Evolutionary conservation across 495 filamentous ascomycete species (phyloP).

Genomic region (Neurospora sublineolata): DNA sequence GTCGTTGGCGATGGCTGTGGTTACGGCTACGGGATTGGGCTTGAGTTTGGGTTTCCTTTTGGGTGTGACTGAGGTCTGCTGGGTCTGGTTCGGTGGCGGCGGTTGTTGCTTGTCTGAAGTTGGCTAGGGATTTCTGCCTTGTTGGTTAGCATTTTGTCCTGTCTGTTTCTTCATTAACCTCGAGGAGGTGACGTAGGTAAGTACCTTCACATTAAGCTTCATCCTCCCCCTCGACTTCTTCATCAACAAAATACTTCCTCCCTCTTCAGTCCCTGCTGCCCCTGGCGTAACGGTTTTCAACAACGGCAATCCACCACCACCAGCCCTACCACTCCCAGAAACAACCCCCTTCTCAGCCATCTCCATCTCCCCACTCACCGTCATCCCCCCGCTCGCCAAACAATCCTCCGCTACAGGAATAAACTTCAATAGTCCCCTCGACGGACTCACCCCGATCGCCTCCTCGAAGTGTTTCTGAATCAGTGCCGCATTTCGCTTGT

Average conservation of each 20-base stretch:
- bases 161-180: not conserved
- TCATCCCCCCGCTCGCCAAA: slow-evolving; percentile 57
- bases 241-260: not conserved
- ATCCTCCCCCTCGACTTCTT: slow-evolving; percentile 11
- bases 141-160: not conserved
- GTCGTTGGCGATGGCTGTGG: not conserved
- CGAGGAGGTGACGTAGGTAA: not conserved
- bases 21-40: not conserved
- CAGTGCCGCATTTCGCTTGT: slow-evolving; percentile 70
- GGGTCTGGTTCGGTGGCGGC: slow-evolving; percentile 4
- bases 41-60: not conserved
- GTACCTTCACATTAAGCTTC: slow-evolving; percentile 25
- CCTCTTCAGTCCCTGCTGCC: not conserved
- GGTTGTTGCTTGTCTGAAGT: slow-evolving; percentile 5
- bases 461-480: slow-evolving; percentile 60
- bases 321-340: not conserved
- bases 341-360: slow-evolving; percentile 33
- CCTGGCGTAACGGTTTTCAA: not conserved
- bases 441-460: slow-evolving; percentile 48
- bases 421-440: slow-evolving; percentile 61
- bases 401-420: slow-evolving; percentile 57
- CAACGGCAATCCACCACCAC: not conserved
- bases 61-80: not conserved
- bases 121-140: slow-evolving; percentile 10
- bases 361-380: slow-evolving; percentile 56